Percentiles rank a stretch among this genome's conserved stretches.
Conservation (phyloP, 805 yeast species). For the Myxozyma monticola region DNA sequence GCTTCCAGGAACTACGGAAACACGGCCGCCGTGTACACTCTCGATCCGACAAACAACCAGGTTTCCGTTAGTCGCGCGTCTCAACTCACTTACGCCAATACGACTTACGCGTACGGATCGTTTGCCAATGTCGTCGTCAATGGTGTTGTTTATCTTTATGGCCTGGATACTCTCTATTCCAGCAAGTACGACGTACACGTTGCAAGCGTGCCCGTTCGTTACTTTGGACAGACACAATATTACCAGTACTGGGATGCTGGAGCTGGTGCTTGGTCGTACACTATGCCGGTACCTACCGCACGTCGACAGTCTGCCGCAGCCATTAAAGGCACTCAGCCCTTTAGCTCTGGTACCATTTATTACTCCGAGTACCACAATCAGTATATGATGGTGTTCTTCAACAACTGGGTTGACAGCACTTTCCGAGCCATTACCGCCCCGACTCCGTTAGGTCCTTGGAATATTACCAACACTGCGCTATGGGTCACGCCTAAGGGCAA, state of each 20-base stretch:
- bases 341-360: slow-evolving; percentile 22
- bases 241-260: slow-evolving; percentile 24
- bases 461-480: slow-evolving; percentile 6
- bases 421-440: slow-evolving; percentile 18
- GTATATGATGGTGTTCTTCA: slow-evolving; percentile 20
- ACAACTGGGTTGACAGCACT: slow-evolving; percentile 24
- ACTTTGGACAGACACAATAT: neutral
- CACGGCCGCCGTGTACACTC: slow-evolving; percentile 13
- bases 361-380: slow-evolving; percentile 27
- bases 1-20: slow-evolving; percentile 10
- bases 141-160: slow-evolving; percentile 24
- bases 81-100: slow-evolving; percentile 5
- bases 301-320: slow-evolving; percentile 22
- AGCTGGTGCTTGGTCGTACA: slow-evolving; percentile 10
- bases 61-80: slow-evolving; percentile 11
- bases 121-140: slow-evolving; percentile 27
- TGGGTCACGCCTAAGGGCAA: slow-evolving; percentile 11
- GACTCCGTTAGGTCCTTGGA: slow-evolving; percentile 29
- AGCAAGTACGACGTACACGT: slow-evolving; percentile 27
- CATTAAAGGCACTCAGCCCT: slow-evolving; percentile 19
- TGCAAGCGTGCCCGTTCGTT: slow-evolving; percentile 15
- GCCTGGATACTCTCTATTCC: slow-evolving; percentile 13
- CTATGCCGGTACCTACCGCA: slow-evolving; percentile 21
- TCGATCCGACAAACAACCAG: slow-evolving; percentile 12
- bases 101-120: slow-evolving; percentile 22